These are phyloP conservation scores for Crithidia expoeki DNA, from an alignment of 208 protist species.

Conservation along the genomic window DNA sequence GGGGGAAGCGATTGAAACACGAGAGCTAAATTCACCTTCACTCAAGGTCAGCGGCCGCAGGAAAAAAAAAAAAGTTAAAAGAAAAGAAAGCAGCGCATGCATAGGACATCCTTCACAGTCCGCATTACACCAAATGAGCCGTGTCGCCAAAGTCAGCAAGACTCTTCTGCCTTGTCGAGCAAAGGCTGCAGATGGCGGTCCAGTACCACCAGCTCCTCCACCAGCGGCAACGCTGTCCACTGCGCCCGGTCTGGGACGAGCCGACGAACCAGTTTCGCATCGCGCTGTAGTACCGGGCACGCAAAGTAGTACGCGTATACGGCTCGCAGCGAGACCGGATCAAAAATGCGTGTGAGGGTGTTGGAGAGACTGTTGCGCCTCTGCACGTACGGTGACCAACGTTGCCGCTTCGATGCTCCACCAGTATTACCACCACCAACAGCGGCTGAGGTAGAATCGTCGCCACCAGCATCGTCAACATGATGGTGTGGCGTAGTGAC, in stretches of 20 bases:
- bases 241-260: constrained; percentile 64
- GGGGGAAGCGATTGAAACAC: too few relatives aligned
- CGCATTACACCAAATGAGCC: too few relatives aligned
- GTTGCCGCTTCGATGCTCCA: neutral
- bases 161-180: neutral
- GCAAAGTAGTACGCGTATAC: constrained; percentile 79
- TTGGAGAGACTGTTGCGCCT: constrained; percentile 45
- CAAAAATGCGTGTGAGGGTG: constrained; percentile 35
- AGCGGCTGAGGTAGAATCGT: too few relatives aligned
- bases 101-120: too few relatives aligned
- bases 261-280: constrained; percentile 53
- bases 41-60: too few relatives aligned
- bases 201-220: constrained; percentile 81
- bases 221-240: constrained; percentile 71
- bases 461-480: too few relatives aligned
- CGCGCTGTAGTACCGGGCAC: constrained; percentile 55
- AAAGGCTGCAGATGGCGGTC: constrained; percentile 56
- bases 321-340: constrained; percentile 30
- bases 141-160: too few relatives aligned
- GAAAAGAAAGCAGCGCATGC: too few relatives aligned
- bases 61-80: too few relatives aligned
- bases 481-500: neutral
- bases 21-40: too few relatives aligned
- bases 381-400: constrained; percentile 35
- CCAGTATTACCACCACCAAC: neutral